A percentile compares a stretch with the other conserved stretches of the same genome.
phyloP scores from a whole-genome alignment of 1,284 basidiomycete genomes.

The Ustilago vetiveriae region DNA sequence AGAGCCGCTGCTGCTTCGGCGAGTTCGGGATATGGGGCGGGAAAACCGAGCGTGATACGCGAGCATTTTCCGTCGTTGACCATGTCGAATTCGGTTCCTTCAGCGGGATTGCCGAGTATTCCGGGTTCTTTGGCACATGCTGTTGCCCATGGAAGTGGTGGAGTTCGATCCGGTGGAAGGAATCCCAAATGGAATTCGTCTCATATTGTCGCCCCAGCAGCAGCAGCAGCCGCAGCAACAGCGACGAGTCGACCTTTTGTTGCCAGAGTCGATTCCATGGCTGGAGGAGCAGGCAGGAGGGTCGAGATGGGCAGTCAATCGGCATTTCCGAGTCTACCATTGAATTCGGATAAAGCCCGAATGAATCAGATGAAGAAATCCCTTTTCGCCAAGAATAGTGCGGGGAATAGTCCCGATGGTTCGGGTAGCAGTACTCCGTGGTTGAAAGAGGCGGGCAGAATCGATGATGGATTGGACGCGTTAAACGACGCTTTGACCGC shows the following conservation, averaged over 20 bases:
- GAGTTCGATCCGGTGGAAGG: no score
- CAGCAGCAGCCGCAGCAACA: not conserved
- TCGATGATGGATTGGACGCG: conserved; percentile 38
- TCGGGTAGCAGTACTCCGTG: conserved; percentile 9
- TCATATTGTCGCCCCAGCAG: no score
- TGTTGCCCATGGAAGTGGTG: conserved; percentile 19
- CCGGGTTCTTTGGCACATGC: conserved; percentile 57
- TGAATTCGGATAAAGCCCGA: conserved; percentile 35
- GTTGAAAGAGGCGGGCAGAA: conserved; percentile 11
- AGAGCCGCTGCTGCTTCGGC: conserved; percentile 79
- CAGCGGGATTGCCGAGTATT: conserved; percentile 14
- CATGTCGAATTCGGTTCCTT: conserved; percentile 10
- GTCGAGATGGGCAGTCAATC: conserved; percentile 33
- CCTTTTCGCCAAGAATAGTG: conserved; percentile 34
- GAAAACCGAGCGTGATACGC: conserved; percentile 21
- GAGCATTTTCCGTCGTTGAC: conserved; percentile 58
- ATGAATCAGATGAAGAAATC: conserved; percentile 59
- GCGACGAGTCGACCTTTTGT: conserved; percentile 30
- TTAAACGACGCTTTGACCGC: conserved; percentile 31
- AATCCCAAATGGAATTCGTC: no score
- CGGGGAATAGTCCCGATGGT: not conserved
- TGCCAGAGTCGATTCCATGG: conserved; percentile 8
- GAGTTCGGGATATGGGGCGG: conserved; percentile 33
- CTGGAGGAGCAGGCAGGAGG: not conserved
- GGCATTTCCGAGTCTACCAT: conserved; percentile 57